Percentiles rank a stretch among this genome's conserved stretches.
Evolutionary conservation across 805 yeast genomes (phyloP).

Genomic region (Candida arabinofermentans): DNA sequence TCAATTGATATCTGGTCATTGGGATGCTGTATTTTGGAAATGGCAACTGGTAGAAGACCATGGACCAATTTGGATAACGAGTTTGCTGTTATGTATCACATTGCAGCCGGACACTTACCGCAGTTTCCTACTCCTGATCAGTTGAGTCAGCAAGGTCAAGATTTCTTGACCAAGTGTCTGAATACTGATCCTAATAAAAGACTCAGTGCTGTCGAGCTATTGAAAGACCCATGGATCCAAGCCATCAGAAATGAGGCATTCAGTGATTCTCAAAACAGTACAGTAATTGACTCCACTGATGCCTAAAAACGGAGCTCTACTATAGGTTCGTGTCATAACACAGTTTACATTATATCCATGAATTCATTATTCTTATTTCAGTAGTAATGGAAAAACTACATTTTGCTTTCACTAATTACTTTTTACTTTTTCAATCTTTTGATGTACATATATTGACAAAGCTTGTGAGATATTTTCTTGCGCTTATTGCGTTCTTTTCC

Average conservation of each 20-base stretch:
- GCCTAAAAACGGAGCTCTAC: too few relatives aligned
- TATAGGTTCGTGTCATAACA: too few relatives aligned
- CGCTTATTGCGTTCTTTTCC: too few relatives aligned
- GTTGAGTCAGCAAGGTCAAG: slow-evolving; percentile 66
- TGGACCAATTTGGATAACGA: slow-evolving; percentile 97
- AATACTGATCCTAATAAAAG: slow-evolving; percentile 80
- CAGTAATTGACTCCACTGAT: slow-evolving; percentile 12
- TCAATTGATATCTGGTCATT: slow-evolving; percentile 91
- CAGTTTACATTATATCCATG: background rate
- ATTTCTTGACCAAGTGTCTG: slow-evolving; percentile 70
- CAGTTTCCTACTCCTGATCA: slow-evolving; percentile 78
- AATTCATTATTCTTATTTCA: too few relatives aligned
- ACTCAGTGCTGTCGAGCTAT: slow-evolving; percentile 76
- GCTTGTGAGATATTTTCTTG: too few relatives aligned
- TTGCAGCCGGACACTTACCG: slow-evolving; percentile 92
- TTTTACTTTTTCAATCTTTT: too few relatives aligned
- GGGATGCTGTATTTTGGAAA: slow-evolving; percentile 93
- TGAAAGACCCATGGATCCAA: slow-evolving; percentile 87
- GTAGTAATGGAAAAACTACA: too few relatives aligned
- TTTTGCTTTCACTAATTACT: too few relatives aligned
- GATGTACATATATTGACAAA: too few relatives aligned
- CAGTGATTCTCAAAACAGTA: slow-evolving; percentile 35
- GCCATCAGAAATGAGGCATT: slow-evolving; percentile 68
- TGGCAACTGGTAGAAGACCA: slow-evolving; percentile 95
- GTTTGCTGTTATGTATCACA: slow-evolving; percentile 98